A percentile compares a stretch with the other conserved stretches of the same genome.
Conservation (phyloP, 2,329 filamentous ascomycete species). For the Sarocladium oryzae region DNA sequence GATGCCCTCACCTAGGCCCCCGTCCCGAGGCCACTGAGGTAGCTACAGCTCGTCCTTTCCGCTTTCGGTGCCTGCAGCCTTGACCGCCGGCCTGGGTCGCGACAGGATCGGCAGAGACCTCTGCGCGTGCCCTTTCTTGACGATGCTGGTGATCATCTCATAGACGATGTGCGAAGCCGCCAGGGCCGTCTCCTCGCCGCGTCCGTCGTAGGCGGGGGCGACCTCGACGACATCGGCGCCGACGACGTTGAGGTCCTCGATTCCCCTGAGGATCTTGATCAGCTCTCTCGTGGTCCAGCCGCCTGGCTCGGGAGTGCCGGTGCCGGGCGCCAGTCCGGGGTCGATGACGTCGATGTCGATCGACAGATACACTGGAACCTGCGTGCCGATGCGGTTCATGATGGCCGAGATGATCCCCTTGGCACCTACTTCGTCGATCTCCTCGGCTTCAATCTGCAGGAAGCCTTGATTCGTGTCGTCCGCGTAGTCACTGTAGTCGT, state of each 20-base stretch:
- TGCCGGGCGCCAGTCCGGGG: constrained; percentile 71
- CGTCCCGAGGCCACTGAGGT: too few species aligned
- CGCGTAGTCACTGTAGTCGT: constrained; percentile 60
- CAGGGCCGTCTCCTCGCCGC: constrained; percentile 73
- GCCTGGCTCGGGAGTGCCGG: constrained; percentile 69
- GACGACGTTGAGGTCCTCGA: constrained; percentile 63
- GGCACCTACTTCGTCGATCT: constrained; percentile 66
- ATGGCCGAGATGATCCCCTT: constrained; percentile 76
- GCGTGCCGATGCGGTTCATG: constrained; percentile 63
- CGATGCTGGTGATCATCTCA: constrained; percentile 74
- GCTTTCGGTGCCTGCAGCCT: too few species aligned
- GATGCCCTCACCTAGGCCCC: too few species aligned
- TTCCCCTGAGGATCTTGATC: constrained; percentile 61
- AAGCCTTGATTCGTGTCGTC: constrained; percentile 72
- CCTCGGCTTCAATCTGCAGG: constrained; percentile 68
- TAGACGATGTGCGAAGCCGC: constrained; percentile 79
- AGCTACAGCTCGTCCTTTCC: too few species aligned
- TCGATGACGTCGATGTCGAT: constrained; percentile 83
- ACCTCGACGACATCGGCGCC: constrained; percentile 70
- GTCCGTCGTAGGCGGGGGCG: constrained; percentile 75
- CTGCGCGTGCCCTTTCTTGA: too few species aligned
- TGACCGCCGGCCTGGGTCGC: too few species aligned
- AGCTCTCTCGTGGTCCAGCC: constrained; percentile 71
- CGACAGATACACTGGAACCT: constrained; percentile 70
- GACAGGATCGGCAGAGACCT: too few species aligned